A percentile compares a stretch with the other conserved stretches of the same genome.
Conservation (phyloP, 345 rosid species). For the Acer negundo region DNA sequence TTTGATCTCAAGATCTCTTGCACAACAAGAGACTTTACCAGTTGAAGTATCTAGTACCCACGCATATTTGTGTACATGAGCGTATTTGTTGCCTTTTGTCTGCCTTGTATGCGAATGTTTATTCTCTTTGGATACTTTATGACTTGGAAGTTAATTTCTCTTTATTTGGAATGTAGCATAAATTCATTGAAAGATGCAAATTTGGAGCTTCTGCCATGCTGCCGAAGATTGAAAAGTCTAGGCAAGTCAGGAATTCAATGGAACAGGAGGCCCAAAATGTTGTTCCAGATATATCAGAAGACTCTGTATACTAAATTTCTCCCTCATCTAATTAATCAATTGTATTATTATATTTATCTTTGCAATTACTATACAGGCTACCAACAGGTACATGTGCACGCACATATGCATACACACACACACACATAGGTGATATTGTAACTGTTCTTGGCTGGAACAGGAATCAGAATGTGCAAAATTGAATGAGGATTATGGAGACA, state of each 20-base stretch:
- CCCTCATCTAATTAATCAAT: conserved; percentile 15
- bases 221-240: conserved; percentile 91
- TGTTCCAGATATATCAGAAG: conserved; percentile 42
- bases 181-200: conserved; percentile 89
- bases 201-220: conserved; percentile 87
- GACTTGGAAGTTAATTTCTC: conserved; percentile 23
- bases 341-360: background rate
- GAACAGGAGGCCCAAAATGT: conserved; percentile 60
- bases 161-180: conserved; percentile 64
- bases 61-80: background rate
- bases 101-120: background rate
- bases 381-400: background rate
- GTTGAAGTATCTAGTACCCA: background rate
- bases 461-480: conserved; percentile 47
- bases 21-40: background rate
- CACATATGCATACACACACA: background rate
- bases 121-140: conserved; percentile 20
- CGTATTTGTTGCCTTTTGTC: background rate
- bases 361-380: background rate
- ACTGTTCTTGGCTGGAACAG: conserved; percentile 44
- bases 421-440: background rate
- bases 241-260: conserved; percentile 68
- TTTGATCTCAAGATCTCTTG: background rate
- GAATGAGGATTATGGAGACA: conserved; percentile 70
- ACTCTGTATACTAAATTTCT: conserved; percentile 38